Percentiles rank a stretch among this genome's conserved stretches.
phyloP scores from a whole-genome alignment of 2,329 filamentous ascomycete species.

The Pyrenophora seminiperda region DNA sequence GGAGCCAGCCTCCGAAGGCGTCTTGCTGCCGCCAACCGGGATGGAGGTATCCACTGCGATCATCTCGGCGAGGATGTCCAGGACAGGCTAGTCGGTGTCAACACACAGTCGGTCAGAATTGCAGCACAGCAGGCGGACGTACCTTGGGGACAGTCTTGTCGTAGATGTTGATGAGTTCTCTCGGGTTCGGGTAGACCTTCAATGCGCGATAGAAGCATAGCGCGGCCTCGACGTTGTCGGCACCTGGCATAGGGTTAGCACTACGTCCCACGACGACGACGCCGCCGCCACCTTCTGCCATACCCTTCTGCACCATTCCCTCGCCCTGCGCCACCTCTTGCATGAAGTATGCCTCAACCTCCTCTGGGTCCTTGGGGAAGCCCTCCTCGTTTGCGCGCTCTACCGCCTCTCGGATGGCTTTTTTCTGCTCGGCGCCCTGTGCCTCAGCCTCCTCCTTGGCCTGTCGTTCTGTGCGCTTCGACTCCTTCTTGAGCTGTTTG shows the following conservation, averaged over 20 bases:
- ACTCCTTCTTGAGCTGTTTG: constrained; percentile 70
- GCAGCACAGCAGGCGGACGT: constrained; percentile 23
- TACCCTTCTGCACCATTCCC: constrained; percentile 80
- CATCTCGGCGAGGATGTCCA: constrained; percentile 97
- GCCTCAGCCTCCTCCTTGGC: constrained; percentile 75
- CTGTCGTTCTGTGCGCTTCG: constrained; percentile 71
- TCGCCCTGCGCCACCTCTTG: constrained; percentile 91
- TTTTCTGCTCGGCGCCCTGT: constrained; percentile 68
- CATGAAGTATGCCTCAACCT: constrained; percentile 97
- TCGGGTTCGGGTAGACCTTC: constrained; percentile 95
- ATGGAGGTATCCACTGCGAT: constrained; percentile 83
- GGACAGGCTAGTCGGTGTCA: constrained; percentile 68
- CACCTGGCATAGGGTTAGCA: constrained; percentile 54
- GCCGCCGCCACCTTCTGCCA: not conserved
- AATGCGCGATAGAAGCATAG: constrained; percentile 97
- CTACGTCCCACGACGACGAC: not conserved
- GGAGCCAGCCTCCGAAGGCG: constrained; percentile 44
- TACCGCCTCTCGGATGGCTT: constrained; percentile 75
- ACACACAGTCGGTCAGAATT: not conserved
- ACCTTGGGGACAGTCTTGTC: constrained; percentile 98
- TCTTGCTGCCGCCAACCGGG: constrained; percentile 45
- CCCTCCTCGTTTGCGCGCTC: constrained; percentile 86
- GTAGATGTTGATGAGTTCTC: constrained; percentile 93
- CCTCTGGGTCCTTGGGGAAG: constrained; percentile 87
- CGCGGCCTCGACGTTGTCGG: constrained; percentile 78